phyloP scores from a whole-genome alignment of 2,329 filamentous ascomycete genomes.

The Geosmithia flava region DNA sequence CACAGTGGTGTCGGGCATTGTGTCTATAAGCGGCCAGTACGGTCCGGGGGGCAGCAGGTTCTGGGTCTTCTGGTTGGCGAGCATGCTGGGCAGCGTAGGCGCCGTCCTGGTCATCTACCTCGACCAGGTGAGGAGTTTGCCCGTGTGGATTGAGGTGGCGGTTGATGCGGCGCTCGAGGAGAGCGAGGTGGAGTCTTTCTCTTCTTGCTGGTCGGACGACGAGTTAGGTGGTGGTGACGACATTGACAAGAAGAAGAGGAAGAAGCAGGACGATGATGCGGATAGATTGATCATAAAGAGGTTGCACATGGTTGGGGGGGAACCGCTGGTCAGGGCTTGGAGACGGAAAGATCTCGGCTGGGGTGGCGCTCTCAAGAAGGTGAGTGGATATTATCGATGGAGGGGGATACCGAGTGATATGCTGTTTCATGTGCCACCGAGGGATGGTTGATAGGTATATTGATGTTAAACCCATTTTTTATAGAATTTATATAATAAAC shows the following conservation, averaged over 20 bases:
- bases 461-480: background rate
- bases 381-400: constrained; percentile 20
- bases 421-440: background rate
- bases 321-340: constrained; percentile 20
- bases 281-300: background rate
- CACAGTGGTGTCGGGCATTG: constrained; percentile 31
- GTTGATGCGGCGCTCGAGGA: constrained; percentile 11
- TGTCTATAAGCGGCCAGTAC: constrained; percentile 33
- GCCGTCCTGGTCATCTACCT: constrained; percentile 32
- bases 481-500: background rate
- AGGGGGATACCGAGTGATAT: constrained; percentile 5
- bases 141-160: constrained; percentile 33
- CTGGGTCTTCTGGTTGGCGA: constrained; percentile 35
- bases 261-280: background rate
- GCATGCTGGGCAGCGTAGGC: constrained; percentile 22
- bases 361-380: constrained; percentile 29
- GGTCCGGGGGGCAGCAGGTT: constrained; percentile 26
- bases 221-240: constrained; percentile 22
- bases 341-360: constrained; percentile 30
- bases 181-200: constrained; percentile 5
- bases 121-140: constrained; percentile 29
- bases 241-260: constrained; percentile 16
- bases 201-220: constrained; percentile 6
- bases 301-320: constrained; percentile 10
- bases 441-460: background rate